A percentile compares a stretch with the other conserved stretches of the same genome.
These are phyloP conservation scores for Colletotrichum sp. DNA, from an alignment of 2,329 filamentous ascomycete species.

Conservation along the genomic window DNA sequence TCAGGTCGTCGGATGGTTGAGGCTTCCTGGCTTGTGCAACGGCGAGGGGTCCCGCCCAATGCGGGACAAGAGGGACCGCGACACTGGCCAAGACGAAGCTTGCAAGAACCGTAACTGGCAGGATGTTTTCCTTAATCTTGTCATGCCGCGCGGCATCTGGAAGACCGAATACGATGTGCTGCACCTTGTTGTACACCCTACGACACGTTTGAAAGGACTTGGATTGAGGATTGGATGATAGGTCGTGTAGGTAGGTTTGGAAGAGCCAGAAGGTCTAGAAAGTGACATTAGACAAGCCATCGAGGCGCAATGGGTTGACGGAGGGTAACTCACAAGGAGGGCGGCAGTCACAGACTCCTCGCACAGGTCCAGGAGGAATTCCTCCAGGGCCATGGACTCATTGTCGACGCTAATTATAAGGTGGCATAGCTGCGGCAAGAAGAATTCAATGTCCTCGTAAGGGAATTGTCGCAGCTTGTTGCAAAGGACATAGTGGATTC, in stretches of 20 bases:
- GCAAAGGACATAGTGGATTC: conserved; percentile 88
- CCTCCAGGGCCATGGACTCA: conserved; percentile 89
- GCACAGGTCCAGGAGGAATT: conserved; percentile 85
- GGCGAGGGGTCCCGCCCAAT: conserved; percentile 79
- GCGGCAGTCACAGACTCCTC: conserved; percentile 88
- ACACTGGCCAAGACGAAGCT: conserved; percentile 81
- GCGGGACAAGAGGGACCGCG: conserved; percentile 76
- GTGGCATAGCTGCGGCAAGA: conserved; percentile 86
- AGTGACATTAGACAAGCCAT: not conserved
- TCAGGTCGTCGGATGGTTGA: conserved; percentile 64
- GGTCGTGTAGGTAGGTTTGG: conserved; percentile 85
- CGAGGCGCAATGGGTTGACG: not conserved
- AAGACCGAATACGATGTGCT: conserved; percentile 84
- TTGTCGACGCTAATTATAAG: conserved; percentile 88
- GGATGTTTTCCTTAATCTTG: conserved; percentile 80
- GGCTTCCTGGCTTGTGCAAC: conserved; percentile 83
- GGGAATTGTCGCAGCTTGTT: conserved; percentile 88
- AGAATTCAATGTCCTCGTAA: conserved; percentile 93
- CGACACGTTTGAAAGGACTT: conserved; percentile 82
- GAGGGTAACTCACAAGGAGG: conserved; percentile 68
- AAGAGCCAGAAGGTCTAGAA: conserved; percentile 87
- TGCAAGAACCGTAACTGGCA: conserved; percentile 81
- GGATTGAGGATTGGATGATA: conserved; percentile 76
- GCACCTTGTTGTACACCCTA: conserved; percentile 86
- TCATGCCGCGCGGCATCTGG: conserved; percentile 72